These are phyloP conservation scores for Ramularia collo-cygni DNA, from an alignment of 2,329 filamentous ascomycete species.

Conservation along the genomic window DNA sequence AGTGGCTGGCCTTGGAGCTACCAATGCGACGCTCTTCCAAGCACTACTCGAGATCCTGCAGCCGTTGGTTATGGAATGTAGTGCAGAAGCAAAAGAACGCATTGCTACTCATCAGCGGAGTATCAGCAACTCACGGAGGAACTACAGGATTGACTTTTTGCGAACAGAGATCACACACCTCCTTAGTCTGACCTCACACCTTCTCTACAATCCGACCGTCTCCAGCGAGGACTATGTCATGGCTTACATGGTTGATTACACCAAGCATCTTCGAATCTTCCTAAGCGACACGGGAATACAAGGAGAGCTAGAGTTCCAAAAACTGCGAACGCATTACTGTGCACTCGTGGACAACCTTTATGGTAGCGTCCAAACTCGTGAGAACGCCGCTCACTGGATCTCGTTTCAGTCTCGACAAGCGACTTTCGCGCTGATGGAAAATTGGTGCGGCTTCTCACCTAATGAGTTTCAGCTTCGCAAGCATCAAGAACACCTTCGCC, in stretches of 20 bases:
- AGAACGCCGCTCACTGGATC: slow-evolving; percentile 87
- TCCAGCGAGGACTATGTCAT: slow-evolving; percentile 78
- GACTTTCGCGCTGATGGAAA: slow-evolving; percentile 93
- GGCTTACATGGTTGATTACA: slow-evolving; percentile 79
- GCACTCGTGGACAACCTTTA: slow-evolving; percentile 89
- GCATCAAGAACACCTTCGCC: slow-evolving; percentile 79
- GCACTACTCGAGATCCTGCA: slow-evolving; percentile 86
- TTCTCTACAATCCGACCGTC: slow-evolving; percentile 69
- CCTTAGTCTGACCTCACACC: slow-evolving; percentile 88
- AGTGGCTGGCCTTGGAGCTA: slow-evolving; percentile 84
- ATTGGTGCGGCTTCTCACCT: slow-evolving; percentile 96
- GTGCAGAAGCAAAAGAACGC: slow-evolving; percentile 77
- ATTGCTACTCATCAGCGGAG: slow-evolving; percentile 72
- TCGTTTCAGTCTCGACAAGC: slow-evolving; percentile 95
- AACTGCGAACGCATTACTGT: slow-evolving; percentile 85
- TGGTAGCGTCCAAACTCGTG: slow-evolving; percentile 78
- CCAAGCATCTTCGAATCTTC: slow-evolving; percentile 88
- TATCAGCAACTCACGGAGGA: slow-evolving; percentile 73
- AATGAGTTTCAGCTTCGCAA: slow-evolving; percentile 77
- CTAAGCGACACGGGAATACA: slow-evolving; percentile 92
- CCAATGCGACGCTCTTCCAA: slow-evolving; percentile 89
- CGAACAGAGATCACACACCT: slow-evolving; percentile 94
- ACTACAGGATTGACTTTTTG: slow-evolving; percentile 75
- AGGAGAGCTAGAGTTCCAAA: slow-evolving; percentile 90
- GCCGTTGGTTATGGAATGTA: slow-evolving; percentile 76